Evolutionary conservation across 768 basidiomycete species (phyloP), one percentile per base, ranked within the genome.

Genomic region (Suillus decipiens): DNA sequence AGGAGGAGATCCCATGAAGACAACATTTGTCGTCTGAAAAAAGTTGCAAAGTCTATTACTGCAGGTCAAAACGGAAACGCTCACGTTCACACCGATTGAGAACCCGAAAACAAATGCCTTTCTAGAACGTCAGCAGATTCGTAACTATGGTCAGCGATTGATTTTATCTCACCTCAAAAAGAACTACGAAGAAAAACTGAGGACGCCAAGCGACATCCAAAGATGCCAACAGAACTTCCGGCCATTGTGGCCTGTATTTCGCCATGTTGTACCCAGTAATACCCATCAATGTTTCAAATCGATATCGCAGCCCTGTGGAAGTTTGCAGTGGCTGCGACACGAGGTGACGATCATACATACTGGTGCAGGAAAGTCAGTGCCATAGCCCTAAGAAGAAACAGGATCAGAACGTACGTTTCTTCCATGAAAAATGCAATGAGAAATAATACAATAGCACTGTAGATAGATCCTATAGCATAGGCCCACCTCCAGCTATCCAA

Each of bases 401-500:
- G 17, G 4, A 33, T 51, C 28, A 51, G 15, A 51, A 19, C 50
- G 60, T 65, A 83, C 82, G 84, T 85, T 65, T 86, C 85, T 55
- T 84, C 80, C 68, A 78, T 69, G 64, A 86, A 79, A 59, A 85
- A 67, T 10, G 71, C 71, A 54, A 86, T 83, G 17, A 85, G 67
- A 1, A 69, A 47, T n/a, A 85, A 71, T 24, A 86, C 81, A 19
- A 83, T 63, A 3, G 70, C 77, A 37, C 75, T 70, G 67, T 84
- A 86, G 11, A 84, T 80, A 24, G 78, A 79, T 0, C 78, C 84
- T 63, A 84, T 80, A 28, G 80, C 82, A 63, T 85, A 85, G 14
- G 82, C 75, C 83, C 84, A 84, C 34, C 81, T 71, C 79, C 79
- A 84, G 61, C 78, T 81, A 54, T 11, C 41, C 15, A 36, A 2